A percentile compares a stretch with the other conserved stretches of the same genome.
Conservation (phyloP, 176 grass and related monocot species). For the Themeda triandra region DNA sequence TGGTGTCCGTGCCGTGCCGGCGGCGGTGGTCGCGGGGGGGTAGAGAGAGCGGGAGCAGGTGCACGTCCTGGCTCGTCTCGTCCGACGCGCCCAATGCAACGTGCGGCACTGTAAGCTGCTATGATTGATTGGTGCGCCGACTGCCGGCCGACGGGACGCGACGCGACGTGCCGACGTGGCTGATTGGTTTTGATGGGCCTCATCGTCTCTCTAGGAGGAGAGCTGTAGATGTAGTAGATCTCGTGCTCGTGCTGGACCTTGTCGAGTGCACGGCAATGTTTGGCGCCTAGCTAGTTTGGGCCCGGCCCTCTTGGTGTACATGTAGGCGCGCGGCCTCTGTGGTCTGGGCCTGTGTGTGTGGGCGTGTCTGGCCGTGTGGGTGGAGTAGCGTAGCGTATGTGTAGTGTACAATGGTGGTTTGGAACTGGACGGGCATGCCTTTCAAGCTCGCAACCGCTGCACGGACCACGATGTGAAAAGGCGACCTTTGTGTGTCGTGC, state of each 20-base stretch:
- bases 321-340: no score
- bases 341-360: no score
- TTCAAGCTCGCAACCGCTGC: background rate
- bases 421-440: background rate
- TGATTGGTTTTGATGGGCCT: background rate
- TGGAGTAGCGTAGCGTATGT: no score
- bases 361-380: no score
- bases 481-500: background rate
- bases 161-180: background rate
- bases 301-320: background rate
- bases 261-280: background rate
- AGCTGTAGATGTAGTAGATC: background rate
- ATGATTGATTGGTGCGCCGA: background rate
- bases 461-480: background rate
- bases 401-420: background rate
- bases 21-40: background rate
- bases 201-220: background rate
- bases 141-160: background rate
- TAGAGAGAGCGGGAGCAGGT: no score
- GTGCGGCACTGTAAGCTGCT: background rate
- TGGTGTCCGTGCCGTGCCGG: background rate
- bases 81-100: background rate
- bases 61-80: background rate
- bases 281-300: slow-evolving; percentile 10
- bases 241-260: background rate